Conservation (phyloP, 345 rosid species). For the Bruguiera gymnorhiza region DNA sequence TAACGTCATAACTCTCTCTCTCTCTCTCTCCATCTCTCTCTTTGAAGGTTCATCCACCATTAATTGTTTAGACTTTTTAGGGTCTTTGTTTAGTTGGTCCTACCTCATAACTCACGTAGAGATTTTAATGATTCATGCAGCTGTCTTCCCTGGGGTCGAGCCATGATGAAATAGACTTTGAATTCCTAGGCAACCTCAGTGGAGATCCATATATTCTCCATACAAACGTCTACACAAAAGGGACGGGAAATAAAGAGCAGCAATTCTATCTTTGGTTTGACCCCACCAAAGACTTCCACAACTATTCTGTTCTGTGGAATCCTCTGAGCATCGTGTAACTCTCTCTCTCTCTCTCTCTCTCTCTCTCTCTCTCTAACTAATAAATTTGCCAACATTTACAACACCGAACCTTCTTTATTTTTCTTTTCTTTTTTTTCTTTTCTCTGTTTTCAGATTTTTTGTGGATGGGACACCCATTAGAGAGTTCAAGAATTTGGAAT, state of each 20-base stretch:
- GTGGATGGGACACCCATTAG: too few relatives aligned
- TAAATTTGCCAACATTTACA: too few relatives aligned
- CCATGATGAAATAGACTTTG: conserved; percentile 18
- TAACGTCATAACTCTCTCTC: too few relatives aligned
- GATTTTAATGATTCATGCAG: neutral
- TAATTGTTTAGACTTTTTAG: neutral
- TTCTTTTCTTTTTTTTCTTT: too few relatives aligned
- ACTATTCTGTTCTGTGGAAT: too few relatives aligned
- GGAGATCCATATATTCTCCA: conserved; percentile 16
- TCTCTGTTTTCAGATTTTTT: too few relatives aligned
- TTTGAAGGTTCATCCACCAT: neutral
- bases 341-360: too few relatives aligned
- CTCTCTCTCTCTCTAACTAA: too few relatives aligned
- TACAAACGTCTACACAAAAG: conserved; percentile 9
- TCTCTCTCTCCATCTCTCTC: too few relatives aligned
- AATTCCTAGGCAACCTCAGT: conserved; percentile 12
- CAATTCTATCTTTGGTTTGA: conserved; percentile 20
- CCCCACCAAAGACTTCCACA: neutral
- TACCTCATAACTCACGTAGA: neutral
- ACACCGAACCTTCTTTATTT: too few relatives aligned
- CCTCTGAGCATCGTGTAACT: too few relatives aligned
- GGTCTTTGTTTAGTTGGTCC: neutral
- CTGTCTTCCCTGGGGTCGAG: conserved; percentile 5
- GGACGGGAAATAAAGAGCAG: conserved; percentile 11
- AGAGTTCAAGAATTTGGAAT: too few relatives aligned